phyloP scores from a whole-genome alignment of 371 early-diverging fungal genomes.

The Dinochytrium kinnereticum region DNA sequence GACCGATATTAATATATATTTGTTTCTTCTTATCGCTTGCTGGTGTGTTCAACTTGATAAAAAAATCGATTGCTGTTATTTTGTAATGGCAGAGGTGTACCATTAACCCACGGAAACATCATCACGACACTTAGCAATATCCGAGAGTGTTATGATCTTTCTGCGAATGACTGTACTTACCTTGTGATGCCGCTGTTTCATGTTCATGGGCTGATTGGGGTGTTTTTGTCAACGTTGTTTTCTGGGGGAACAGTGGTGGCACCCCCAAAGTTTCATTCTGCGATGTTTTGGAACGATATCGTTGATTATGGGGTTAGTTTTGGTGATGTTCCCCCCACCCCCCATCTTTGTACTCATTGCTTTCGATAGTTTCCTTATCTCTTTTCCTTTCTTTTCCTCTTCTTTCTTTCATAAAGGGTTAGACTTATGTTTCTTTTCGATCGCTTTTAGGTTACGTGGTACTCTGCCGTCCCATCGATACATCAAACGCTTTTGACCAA shows the following conservation, averaged over 20 bases:
- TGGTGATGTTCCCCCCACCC: no score
- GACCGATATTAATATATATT: no score
- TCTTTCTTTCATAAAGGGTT: no score
- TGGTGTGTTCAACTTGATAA: not conserved
- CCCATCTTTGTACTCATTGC: slow-evolving; percentile 32
- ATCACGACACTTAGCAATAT: slow-evolving; percentile 77
- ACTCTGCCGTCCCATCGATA: slow-evolving; percentile 79
- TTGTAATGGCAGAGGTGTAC: slow-evolving; percentile 64
- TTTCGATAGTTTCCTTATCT: not conserved
- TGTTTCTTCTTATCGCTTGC: no score
- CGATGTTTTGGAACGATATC: slow-evolving; percentile 81
- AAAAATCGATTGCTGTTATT: not conserved
- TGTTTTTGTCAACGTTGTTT: slow-evolving; percentile 71
- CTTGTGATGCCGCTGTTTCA: slow-evolving; percentile 94
- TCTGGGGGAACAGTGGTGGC: slow-evolving; percentile 81
- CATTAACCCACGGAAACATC: slow-evolving; percentile 82
- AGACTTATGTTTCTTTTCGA: not conserved
- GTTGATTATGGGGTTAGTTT: slow-evolving; percentile 55
- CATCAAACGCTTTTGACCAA: slow-evolving; percentile 63
- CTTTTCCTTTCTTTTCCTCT: not conserved
- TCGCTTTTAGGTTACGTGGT: slow-evolving; percentile 43
- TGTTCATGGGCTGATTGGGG: slow-evolving; percentile 87
- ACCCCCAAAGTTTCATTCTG: slow-evolving; percentile 80
- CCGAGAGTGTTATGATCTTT: slow-evolving; percentile 68
- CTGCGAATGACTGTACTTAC: slow-evolving; percentile 65